Base-by-base conservation (phyloP, 2,329 filamentous ascomycete species). In the Talaromyces sp. region DNA sequence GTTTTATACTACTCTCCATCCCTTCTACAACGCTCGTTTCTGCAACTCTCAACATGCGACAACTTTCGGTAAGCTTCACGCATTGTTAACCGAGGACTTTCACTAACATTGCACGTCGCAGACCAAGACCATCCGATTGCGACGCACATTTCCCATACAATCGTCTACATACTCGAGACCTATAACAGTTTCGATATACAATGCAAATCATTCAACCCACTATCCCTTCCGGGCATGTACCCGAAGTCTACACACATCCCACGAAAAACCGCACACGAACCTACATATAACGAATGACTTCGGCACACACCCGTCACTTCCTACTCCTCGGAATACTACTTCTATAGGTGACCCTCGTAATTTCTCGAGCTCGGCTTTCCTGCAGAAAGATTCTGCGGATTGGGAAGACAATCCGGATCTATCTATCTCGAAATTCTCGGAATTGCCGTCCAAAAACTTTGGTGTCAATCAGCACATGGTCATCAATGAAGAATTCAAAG, bases 391-490 rank as follows among this genome's bases (percentile, higher is more conserved):
- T 14, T 70, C 83, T 10, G 72, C 80, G 16, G 87, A 89, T 72
- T 94, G 91, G 91, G 91, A 95, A 72, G 87, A 91, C 64, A 87
- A 91, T 69, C 86, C 88, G 14, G 85, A 92, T 69, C 86, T 88
- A 67, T 83, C 87, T 67, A 90, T 93, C 71, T 87, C 87, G 58
- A 85, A 87, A 67, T 94, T 94, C 79, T 87, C 88, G 35, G 85
- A 94, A 73, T 83, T 95, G 24, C 91, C 91, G 2, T 88, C 90
- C 69, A 85, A 85, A 67, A 88, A 91, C 71, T 98, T 98, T 71
- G 95, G 95, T 16, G 89, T 93, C 71, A 99, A 99, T 72, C 95
- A 99, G 77, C 91, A 98, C 79, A 96, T 98, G 83, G 84, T 92
- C 66, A 96, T 98, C 74, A 96, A 98, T 75, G 88, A 92, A 74